Evolutionary conservation across 768 basidiomycete genomes (phyloP).

Genomic region (Pleurotus eryngii): DNA sequence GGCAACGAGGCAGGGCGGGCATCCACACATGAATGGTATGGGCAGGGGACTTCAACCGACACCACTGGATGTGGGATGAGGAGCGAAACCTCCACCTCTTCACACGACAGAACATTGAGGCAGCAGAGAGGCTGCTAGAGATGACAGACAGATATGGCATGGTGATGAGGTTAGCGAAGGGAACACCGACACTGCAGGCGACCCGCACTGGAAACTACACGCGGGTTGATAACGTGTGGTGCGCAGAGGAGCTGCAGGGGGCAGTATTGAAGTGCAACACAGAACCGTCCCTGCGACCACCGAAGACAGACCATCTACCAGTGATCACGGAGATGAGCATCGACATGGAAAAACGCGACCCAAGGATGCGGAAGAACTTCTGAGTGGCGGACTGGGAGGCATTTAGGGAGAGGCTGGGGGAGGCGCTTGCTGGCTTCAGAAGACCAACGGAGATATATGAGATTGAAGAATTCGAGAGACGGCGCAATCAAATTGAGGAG

Average conservation of each 20-base stretch:
- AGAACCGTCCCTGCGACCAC: slow-evolving; percentile 6
- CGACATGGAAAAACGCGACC: not conserved
- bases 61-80: slow-evolving; percentile 37
- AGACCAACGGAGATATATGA: too few species aligned
- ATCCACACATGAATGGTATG: slow-evolving; percentile 12
- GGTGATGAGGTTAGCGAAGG: slow-evolving; percentile 24
- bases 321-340: slow-evolving; percentile 23
- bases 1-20: too few species aligned
- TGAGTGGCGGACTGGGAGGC: slow-evolving; percentile 17
- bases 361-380: slow-evolving; percentile 16
- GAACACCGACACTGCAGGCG: slow-evolving; percentile 20
- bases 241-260: slow-evolving; percentile 10
- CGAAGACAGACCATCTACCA: slow-evolving; percentile 30
- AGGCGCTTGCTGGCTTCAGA: too few species aligned
- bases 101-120: slow-evolving; percentile 7
- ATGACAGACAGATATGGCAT: slow-evolving; percentile 16
- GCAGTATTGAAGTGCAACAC: slow-evolving; percentile 21
- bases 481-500: too few species aligned
- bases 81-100: slow-evolving; percentile 23
- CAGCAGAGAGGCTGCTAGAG: slow-evolving; percentile 11
- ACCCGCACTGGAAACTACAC: slow-evolving; percentile 23
- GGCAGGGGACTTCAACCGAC: not conserved
- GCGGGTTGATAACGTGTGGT: slow-evolving; percentile 11
- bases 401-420: too few species aligned
- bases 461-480: too few species aligned